Percentiles rank a stretch among this genome's conserved stretches.
Evolutionary conservation across 2,329 filamentous ascomycete species (phyloP).

Genomic region (Gnomoniopsis smithogilvyi): DNA sequence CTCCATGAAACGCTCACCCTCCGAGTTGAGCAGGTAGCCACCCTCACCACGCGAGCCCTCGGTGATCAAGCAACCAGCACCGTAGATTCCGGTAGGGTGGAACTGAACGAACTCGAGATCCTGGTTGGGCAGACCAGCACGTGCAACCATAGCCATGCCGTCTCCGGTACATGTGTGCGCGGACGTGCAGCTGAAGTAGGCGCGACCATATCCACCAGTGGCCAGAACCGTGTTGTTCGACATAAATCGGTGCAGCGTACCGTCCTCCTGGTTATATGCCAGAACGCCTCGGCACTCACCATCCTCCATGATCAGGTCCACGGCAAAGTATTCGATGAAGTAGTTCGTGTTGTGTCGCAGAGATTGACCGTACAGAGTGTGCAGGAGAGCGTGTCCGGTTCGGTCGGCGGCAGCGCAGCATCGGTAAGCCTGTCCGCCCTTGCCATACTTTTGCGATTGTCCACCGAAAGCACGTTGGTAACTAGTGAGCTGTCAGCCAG

Average conservation of each 20-base stretch:
- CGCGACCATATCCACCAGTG: slow-evolving; percentile 94
- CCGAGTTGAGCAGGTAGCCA: slow-evolving; percentile 94
- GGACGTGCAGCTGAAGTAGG: slow-evolving; percentile 97
- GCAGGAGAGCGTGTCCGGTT: slow-evolving; percentile 94
- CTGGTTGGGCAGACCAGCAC: slow-evolving; percentile 96
- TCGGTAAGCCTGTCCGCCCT: slow-evolving; percentile 97
- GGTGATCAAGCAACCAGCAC: slow-evolving; percentile 95
- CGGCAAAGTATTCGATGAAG: slow-evolving; percentile 98
- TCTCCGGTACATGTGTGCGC: slow-evolving; percentile 99
- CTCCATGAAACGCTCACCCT: slow-evolving; percentile 99
- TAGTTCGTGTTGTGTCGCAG: slow-evolving; percentile 98
- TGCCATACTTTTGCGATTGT: slow-evolving; percentile 90
- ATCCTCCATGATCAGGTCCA: slow-evolving; percentile 96
- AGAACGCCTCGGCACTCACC: slow-evolving; percentile 95
- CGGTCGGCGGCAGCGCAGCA: slow-evolving; percentile 95
- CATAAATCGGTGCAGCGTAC: slow-evolving; percentile 94
- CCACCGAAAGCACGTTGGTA: slow-evolving; percentile 99
- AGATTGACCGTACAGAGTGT: slow-evolving; percentile 98
- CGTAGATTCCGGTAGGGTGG: slow-evolving; percentile 98
- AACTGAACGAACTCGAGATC: slow-evolving; percentile 99
- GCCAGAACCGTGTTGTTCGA: slow-evolving; percentile 96
- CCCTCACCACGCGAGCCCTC: slow-evolving; percentile 97
- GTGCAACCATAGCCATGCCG: slow-evolving; percentile 98
- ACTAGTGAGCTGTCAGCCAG: slow-evolving; percentile 38
- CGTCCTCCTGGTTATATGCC: slow-evolving; percentile 98